Evolutionary conservation across 768 basidiomycete species (phyloP), one percentile per base, ranked within the genome.

Genomic region (Suillus variegatus): DNA sequence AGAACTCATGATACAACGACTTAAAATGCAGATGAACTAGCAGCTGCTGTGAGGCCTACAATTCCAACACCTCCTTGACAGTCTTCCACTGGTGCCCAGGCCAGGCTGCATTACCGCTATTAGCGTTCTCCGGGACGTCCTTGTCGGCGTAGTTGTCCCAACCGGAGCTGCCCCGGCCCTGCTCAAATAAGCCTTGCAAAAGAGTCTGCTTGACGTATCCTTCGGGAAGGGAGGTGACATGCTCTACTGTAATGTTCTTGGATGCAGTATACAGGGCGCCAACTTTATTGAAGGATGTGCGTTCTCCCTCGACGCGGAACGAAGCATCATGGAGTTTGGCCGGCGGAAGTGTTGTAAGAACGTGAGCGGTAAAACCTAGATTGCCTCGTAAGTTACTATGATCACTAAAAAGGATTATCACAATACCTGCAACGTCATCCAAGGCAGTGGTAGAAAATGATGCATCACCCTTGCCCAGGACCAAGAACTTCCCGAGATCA

Each of bases 231-330:
- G 75, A 65, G 9, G 66, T 62, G 60, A 76, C 68, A 22, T 69
- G 72, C 6, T 13, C 66, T 51, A 73, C 63, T 10, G 70, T 63
- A 16, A 71, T 68, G 32, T 55, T 14, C 61, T 63, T 57, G 9
- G 69, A 69, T 49, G 69, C 75, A 32, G 32, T 32, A 60, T 76
- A 77, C 32, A 78, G 65, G 54, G 70, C 63, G 13, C 71, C 79
- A 22, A 77, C 64, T 0, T 73, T 69, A 22, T 67, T 60, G 7
- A 78, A 68, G 12, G 72, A 70, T 6, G 43, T 67, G 4, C 77
- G 75, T 35, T 79, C 74, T n/a, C 79, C 80, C 64, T 81, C 67
- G 41, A 80, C 72, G 22, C 78, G 78, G 70, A 80, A 77, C 6
- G 74, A 73, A 3, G 63, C 69, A 61, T 81, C 64, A 14, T 73